These are phyloP conservation scores for Discostella pseudostelligera DNA, from an alignment of 108 stramenopile genomes.

Conservation along the genomic window DNA sequence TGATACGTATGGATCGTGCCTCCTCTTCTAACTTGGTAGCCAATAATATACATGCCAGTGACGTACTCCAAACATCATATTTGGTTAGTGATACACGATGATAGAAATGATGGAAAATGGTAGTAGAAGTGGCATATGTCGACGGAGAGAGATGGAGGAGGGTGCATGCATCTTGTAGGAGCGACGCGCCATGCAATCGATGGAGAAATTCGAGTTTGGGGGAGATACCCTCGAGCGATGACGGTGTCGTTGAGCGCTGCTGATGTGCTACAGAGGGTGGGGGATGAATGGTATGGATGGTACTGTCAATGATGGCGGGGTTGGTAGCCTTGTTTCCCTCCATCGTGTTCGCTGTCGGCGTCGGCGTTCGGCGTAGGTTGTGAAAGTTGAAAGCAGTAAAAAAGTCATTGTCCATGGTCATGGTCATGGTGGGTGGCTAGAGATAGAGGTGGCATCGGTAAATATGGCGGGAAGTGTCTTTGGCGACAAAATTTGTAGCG, in stretches of 20 bases:
- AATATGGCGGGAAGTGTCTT: no score
- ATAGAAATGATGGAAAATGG: constrained; percentile 75
- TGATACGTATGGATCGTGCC: constrained; percentile 40
- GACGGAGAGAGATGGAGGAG: constrained; percentile 38
- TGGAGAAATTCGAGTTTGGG: constrained; percentile 62
- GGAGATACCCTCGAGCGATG: constrained; percentile 40
- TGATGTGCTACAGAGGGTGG: constrained; percentile 18
- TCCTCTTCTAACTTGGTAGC: constrained; percentile 76
- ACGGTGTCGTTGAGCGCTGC: constrained; percentile 26
- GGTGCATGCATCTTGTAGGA: constrained; percentile 48
- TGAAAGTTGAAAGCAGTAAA: no score
- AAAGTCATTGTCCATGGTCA: no score
- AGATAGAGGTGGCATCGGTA: no score
- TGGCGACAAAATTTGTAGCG: no score
- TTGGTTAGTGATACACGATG: constrained; percentile 55
- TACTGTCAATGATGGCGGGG: constrained; percentile 27
- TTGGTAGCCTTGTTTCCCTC: neutral
- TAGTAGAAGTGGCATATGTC: constrained; percentile 44
- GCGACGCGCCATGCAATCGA: constrained; percentile 75
- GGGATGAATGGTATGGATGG: constrained; percentile 20
- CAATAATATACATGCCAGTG: constrained; percentile 64
- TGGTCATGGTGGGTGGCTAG: no score
- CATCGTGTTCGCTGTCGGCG: neutral
- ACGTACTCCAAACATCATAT: constrained; percentile 69
- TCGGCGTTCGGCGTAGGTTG: neutral